Conservation (phyloP, 2,329 filamentous ascomycete species). For the Xylaria sp. region DNA sequence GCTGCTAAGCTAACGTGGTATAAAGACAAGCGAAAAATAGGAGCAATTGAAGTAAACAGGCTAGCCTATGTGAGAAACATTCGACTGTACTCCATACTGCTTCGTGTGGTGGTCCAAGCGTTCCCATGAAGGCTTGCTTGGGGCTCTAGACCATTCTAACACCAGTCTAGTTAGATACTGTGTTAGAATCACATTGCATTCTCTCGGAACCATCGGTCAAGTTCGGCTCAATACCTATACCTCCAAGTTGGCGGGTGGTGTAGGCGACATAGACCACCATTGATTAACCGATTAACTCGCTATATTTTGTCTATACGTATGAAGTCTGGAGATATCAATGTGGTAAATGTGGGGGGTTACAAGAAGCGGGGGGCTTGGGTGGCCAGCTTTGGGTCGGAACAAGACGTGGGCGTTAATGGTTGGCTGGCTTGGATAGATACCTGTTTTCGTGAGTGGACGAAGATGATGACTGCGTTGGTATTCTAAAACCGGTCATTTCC, state of each 20-base stretch:
- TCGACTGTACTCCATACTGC: background rate
- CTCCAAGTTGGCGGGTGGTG: background rate
- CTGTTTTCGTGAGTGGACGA: background rate
- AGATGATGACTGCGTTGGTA: background rate
- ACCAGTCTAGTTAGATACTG: background rate
- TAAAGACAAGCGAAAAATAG: background rate
- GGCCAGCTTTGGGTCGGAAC: background rate
- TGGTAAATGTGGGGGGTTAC: too few species aligned
- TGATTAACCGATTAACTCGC: too few species aligned
- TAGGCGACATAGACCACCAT: background rate
- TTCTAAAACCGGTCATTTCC: background rate
- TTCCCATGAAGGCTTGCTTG: background rate
- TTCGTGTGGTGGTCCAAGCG: background rate
- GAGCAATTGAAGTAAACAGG: background rate
- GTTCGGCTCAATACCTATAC: background rate
- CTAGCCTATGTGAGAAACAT: background rate
- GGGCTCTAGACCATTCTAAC: background rate
- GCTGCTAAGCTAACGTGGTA: background rate
- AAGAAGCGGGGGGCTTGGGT: too few species aligned
- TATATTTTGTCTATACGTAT: background rate
- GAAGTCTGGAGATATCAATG: background rate
- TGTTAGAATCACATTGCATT: background rate
- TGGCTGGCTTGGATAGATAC: conserved; percentile 1
- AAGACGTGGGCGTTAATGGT: conserved; percentile 17
- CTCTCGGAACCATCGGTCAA: too few species aligned